Base-by-base conservation (phyloP, 352 stramenopile genomes). In the Globisporangium splendens region DNA sequence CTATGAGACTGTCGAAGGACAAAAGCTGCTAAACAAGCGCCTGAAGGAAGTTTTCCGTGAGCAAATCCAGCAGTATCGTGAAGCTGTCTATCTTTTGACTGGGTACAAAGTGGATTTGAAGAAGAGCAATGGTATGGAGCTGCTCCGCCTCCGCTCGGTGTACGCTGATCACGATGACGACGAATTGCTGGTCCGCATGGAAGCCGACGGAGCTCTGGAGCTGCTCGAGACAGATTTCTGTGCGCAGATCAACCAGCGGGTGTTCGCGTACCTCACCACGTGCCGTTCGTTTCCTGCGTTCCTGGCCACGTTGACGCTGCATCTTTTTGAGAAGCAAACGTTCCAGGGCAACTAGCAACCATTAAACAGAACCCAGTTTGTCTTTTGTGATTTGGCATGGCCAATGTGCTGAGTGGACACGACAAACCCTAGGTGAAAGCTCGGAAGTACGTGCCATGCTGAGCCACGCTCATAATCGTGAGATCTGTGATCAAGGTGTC, bases 281-380 rank as follows among this genome's bases (percentile, higher is more conserved):
- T 96, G 86, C 64, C 81, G 89, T 31, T 96, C 89, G 3, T 92
- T 96, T 56, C 89, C 89, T 15, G 88, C 86, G 13, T 97, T 97
- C 66, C 65, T 97, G 57, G 82, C 82, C 24, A 93, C 76, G n/a
- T 68, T 97, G 18, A 95, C 88, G 38, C 69, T 96, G 47, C 74
- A 93, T 69, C 69, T 96, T 20, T 97, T 97, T 54, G 88, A 96
- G 69, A 93, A 93, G 61, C 83, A 95, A 62, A 97, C 89, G 0
- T 96, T 96, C 59, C 85, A 94, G 53, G 80, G 83, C 49, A 77
- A 77, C 63, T 86, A 73, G n/a, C n/a, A 63, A 35, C 28, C 28
- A 35, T 11, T 51, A 12, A n/a, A 44, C 39, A 44, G 39, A n/a
- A 44, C 17, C 31, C 39, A 35, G 28, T 35, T 31, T 31, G 28